These are phyloP conservation scores for Triglochin maritima DNA, from an alignment of 106 monocot species.

Conservation along the genomic window DNA sequence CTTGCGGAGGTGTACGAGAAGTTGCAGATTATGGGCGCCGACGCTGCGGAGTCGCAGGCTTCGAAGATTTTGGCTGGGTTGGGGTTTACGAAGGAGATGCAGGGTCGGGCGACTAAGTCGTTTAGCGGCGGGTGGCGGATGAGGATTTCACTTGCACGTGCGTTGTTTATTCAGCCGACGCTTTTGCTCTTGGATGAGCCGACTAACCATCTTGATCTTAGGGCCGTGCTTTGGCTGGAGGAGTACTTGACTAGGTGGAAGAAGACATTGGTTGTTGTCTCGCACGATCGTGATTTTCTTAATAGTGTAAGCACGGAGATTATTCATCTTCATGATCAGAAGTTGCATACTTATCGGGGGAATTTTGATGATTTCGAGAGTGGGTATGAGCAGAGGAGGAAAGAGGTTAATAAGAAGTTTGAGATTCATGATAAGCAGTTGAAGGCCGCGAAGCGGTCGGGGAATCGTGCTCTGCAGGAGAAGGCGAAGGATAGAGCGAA, in stretches of 20 bases:
- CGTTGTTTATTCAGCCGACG: constrained; percentile 89
- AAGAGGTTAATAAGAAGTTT: constrained; percentile 87
- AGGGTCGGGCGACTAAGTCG: constrained; percentile 50
- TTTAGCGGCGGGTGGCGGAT: constrained; percentile 99
- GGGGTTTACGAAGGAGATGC: constrained; percentile 81
- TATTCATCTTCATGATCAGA: constrained; percentile 78
- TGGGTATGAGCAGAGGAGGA: constrained; percentile 91
- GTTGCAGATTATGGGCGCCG: constrained; percentile 49
- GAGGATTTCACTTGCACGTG: constrained; percentile 82
- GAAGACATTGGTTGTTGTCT: constrained; percentile 93
- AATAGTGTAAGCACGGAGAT: constrained; percentile 82
- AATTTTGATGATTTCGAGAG: constrained; percentile 85
- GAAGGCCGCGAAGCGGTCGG: constrained; percentile 64
- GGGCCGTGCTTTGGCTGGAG: constrained; percentile 94
- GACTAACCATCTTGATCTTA: constrained; percentile 89
- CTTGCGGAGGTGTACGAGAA: constrained; percentile 51
- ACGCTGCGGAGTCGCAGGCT: constrained; percentile 61
- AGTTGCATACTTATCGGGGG: constrained; percentile 68
- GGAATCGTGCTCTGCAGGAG: constrained; percentile 80
- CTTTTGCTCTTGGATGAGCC: constrained; percentile 85
- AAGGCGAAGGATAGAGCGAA: constrained; percentile 83
- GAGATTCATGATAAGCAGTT: constrained; percentile 85
- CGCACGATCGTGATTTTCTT: constrained; percentile 88
- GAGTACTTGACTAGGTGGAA: constrained; percentile 93
- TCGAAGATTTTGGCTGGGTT: constrained; percentile 73